Percentiles rank a stretch among this genome's conserved stretches.
Conservation (phyloP, 345 rosid species). For the Sonneratia alba region DNA sequence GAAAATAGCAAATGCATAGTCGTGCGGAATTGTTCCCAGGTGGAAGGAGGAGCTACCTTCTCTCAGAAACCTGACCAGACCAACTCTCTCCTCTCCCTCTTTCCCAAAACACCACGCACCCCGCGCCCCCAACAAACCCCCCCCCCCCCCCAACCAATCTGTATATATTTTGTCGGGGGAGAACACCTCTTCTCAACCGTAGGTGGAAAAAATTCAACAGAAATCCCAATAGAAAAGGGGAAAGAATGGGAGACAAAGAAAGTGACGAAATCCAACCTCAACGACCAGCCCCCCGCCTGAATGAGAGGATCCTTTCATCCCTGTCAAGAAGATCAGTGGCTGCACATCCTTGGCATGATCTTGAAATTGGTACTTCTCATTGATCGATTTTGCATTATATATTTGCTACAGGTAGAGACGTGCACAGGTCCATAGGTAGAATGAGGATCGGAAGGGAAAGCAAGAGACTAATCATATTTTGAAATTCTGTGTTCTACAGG, state of each 20-base stretch:
- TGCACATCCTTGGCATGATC: constrained; percentile 99
- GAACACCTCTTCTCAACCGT: no score
- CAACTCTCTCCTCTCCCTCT: neutral
- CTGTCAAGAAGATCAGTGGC: constrained; percentile 92
- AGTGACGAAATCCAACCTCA: constrained; percentile 1
- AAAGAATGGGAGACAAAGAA: neutral
- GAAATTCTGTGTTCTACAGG: constrained; percentile 34
- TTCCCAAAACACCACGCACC: no score
- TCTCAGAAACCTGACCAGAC: neutral
- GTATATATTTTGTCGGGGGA: no score
- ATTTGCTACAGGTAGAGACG: neutral
- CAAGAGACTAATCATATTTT: constrained; percentile 7
- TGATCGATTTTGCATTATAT: neutral
- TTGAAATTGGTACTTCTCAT: constrained; percentile 60
- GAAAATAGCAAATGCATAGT: no score
- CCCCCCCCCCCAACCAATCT: no score
- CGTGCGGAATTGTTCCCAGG: no score
- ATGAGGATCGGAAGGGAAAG: neutral
- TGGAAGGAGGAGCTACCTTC: no score
- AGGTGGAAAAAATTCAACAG: neutral
- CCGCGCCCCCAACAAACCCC: no score
- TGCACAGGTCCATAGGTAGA: neutral
- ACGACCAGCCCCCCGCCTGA: constrained; percentile 43
- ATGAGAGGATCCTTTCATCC: constrained; percentile 92
- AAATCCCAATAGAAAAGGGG: neutral